Base-by-base conservation (phyloP, 176 grass and related monocot genomes). In the Guadua angustifolia region DNA sequence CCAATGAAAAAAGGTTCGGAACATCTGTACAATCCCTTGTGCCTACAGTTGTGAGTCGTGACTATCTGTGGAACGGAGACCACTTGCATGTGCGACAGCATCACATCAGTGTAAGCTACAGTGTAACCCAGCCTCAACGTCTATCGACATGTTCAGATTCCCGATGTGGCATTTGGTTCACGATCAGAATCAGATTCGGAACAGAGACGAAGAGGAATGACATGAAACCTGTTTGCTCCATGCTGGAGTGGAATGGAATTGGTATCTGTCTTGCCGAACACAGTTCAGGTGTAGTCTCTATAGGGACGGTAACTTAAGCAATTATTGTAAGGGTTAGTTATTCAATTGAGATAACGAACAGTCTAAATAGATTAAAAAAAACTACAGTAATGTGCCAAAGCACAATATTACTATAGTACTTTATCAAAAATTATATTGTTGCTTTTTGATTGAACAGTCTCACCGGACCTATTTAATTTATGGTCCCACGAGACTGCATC, bases 151-250 rank as follows among this genome's bases (percentile, higher is more conserved):
- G 9, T 82, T 75, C 51, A 84, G 38, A 69, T 69, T 5, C 47
- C 45, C 36, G 9, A 38, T n/a, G n/a, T 29, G 19, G 21, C 63
- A 82, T 82, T 53, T 38, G 32, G 21, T 47, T 75, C 39, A 69
- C 25, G 26, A 73, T 26, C 43, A 70, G 10, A 77, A 22, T 13
- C 56, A 64, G 53, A 78, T 42, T 53, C 39, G 35, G 47, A 74
- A 74, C 15, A 32, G 49, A 57, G 21, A 55, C 8, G 1, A 59
- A 51, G 56, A 22, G 5, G 40, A 18, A 73, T 73, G 38, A 21
- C 47, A 84, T 10, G 19, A 73, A 42, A 76, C 50, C 53, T 58
- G 22, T 26, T 51, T 52, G 66, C 24, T 81, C 51, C 68, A 58
- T 66, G 21, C 47, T 39, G 24, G 9, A 64, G 25, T 25, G 29